Conservation (phyloP, 2,329 filamentous ascomycete genomes). For the Fusarium tanahbumbuense region DNA sequence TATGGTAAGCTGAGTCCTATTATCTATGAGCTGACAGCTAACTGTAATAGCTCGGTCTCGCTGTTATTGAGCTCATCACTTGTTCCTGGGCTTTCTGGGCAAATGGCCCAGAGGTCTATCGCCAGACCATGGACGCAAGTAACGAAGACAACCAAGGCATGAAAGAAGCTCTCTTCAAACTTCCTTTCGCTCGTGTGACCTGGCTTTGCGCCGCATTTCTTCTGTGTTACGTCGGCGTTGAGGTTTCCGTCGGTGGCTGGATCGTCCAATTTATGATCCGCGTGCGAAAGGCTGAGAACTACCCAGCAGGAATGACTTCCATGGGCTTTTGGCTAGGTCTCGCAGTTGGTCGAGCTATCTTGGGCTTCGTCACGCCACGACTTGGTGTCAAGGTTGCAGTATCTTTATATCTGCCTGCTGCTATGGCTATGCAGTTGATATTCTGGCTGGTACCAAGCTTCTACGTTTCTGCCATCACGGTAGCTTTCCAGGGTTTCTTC, state of each 20-base stretch:
- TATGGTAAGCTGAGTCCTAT: slow-evolving; percentile 70
- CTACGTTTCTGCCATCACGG: slow-evolving; percentile 77
- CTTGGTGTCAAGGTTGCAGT: slow-evolving; percentile 77
- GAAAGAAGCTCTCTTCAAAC: slow-evolving; percentile 54
- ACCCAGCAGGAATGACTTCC: slow-evolving; percentile 78
- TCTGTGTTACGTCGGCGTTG: slow-evolving; percentile 79
- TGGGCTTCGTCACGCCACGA: slow-evolving; percentile 79
- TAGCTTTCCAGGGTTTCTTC: slow-evolving; percentile 81
- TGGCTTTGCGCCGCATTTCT: slow-evolving; percentile 80
- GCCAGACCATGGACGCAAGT: slow-evolving; percentile 51
- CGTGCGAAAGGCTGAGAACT: slow-evolving; percentile 74
- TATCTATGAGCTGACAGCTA: slow-evolving; percentile 53
- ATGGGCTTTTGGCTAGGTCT: slow-evolving; percentile 87
- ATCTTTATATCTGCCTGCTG: slow-evolving; percentile 69
- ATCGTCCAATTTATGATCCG: slow-evolving; percentile 86
- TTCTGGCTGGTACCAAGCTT: slow-evolving; percentile 87
- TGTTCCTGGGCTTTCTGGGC: slow-evolving; percentile 70
- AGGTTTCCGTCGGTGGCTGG: slow-evolving; percentile 83
- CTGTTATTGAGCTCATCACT: slow-evolving; percentile 43
- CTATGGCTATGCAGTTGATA: slow-evolving; percentile 74
- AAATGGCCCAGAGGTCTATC: slow-evolving; percentile 66
- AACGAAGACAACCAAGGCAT: slow-evolving; percentile 41
- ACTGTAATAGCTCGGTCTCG: slow-evolving; percentile 26
- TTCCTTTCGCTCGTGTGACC: slow-evolving; percentile 63
- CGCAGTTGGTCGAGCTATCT: slow-evolving; percentile 74